A percentile compares a stretch with the other conserved stretches of the same genome.
These are phyloP conservation scores for Lachnellula arida DNA, from an alignment of 2,329 filamentous ascomycete species.

Conservation along the genomic window DNA sequence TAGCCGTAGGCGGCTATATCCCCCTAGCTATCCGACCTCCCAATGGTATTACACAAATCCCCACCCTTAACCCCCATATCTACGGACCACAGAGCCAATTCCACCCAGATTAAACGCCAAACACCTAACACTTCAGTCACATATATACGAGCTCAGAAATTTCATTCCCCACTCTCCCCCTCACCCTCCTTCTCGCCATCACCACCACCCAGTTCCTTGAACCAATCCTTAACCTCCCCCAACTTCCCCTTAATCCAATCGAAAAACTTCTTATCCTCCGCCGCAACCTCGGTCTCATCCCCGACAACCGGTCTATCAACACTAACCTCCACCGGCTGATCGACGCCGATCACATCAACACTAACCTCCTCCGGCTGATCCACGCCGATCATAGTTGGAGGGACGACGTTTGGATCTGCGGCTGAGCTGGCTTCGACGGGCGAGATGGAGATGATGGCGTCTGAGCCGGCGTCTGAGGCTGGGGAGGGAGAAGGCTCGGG, in stretches of 20 bases:
- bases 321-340: conserved; percentile 16
- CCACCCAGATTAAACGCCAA: neutral
- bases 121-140: neutral
- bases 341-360: conserved; percentile 5
- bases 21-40: too few species aligned
- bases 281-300: conserved; percentile 21
- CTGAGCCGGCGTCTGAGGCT: neutral
- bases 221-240: conserved; percentile 34
- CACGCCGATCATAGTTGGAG: conserved; percentile 27
- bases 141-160: neutral
- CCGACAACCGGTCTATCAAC: conserved; percentile 21
- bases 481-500: conserved; percentile 36
- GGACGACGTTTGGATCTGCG: conserved; percentile 22
- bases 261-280: conserved; percentile 39
- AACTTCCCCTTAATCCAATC: conserved; percentile 49
- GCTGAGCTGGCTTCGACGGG: conserved; percentile 28
- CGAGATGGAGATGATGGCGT: conserved; percentile 17
- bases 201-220: conserved; percentile 3
- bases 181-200: neutral
- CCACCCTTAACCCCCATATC: too few species aligned
- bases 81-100: neutral
- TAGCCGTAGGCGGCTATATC: too few species aligned
- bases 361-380: conserved; percentile 21
- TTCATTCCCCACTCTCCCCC: neutral
- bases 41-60: too few species aligned